Percentiles rank a stretch among this genome's conserved stretches.
These are phyloP conservation scores for Tripidium arundinaceum DNA, from an alignment of 202 grass and related monocot species.

Conservation along the genomic window DNA sequence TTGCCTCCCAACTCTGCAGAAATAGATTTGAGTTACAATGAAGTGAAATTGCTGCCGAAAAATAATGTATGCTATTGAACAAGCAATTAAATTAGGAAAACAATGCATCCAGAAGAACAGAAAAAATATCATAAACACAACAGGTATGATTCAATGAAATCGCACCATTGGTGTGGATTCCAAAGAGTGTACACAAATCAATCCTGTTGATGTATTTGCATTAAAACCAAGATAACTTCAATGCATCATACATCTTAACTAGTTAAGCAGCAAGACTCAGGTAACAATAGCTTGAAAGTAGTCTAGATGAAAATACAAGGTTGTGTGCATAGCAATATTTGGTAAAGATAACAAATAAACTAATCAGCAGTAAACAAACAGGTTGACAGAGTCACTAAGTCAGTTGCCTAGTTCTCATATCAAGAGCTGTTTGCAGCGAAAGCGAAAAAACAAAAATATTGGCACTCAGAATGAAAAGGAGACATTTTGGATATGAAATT, in stretches of 20 bases:
- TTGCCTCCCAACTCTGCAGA: constrained; percentile 59
- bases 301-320: neutral
- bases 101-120: neutral
- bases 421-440: neutral
- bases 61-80: neutral
- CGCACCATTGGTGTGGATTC: neutral
- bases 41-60: neutral
- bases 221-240: neutral
- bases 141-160: neutral
- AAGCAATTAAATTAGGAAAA: neutral
- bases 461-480: constrained; percentile 78
- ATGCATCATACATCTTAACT: neutral
- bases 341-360: neutral
- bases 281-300: neutral
- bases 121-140: neutral
- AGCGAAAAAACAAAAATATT: neutral
- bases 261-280: neutral
- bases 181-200: neutral
- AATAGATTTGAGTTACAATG: neutral
- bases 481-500: too few species aligned
- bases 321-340: neutral
- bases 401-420: neutral
- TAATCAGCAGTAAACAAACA: neutral
- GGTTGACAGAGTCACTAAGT: neutral
- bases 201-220: neutral